phyloP scores from a whole-genome alignment of 306 rosid genomes.

The barrel medic (Medicago truncatula) region DNA sequence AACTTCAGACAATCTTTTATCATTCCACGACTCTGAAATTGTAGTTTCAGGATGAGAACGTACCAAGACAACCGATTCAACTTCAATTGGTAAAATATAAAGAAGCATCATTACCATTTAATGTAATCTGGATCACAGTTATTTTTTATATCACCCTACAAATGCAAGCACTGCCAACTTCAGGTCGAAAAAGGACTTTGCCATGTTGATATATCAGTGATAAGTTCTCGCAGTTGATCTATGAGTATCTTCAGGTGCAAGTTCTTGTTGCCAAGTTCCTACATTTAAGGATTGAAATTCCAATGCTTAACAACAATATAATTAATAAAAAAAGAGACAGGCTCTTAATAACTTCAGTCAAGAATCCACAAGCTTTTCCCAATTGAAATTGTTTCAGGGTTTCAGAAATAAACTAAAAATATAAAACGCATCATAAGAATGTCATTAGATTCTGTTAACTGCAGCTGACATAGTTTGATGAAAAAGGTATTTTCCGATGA shows the following conservation, averaged over 20 bases:
- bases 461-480: constrained; percentile 17
- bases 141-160: constrained; percentile 11
- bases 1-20: constrained; percentile 11
- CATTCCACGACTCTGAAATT: constrained; percentile 20
- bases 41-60: constrained; percentile 23
- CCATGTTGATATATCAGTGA: constrained; percentile 91
- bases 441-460: constrained; percentile 11
- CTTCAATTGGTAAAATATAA: constrained; percentile 25
- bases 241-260: constrained; percentile 73
- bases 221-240: constrained; percentile 81
- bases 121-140: constrained; percentile 21
- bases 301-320: constrained; percentile 15
- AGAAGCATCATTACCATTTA: constrained; percentile 32
- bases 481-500: constrained; percentile 17
- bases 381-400: constrained; percentile 20
- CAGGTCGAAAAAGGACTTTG: constrained; percentile 83
- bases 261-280: constrained; percentile 89
- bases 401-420: constrained; percentile 14
- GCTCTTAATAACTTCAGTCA: constrained; percentile 25
- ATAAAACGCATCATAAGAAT: not conserved
- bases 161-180: constrained; percentile 39
- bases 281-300: constrained; percentile 30
- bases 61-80: constrained; percentile 14
- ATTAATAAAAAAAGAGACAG: not conserved
- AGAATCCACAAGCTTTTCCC: not conserved